A percentile compares a stretch with the other conserved stretches of the same genome.
Conservation (phyloP, 495 filamentous ascomycete genomes). For the Tuber magnatum region DNA sequence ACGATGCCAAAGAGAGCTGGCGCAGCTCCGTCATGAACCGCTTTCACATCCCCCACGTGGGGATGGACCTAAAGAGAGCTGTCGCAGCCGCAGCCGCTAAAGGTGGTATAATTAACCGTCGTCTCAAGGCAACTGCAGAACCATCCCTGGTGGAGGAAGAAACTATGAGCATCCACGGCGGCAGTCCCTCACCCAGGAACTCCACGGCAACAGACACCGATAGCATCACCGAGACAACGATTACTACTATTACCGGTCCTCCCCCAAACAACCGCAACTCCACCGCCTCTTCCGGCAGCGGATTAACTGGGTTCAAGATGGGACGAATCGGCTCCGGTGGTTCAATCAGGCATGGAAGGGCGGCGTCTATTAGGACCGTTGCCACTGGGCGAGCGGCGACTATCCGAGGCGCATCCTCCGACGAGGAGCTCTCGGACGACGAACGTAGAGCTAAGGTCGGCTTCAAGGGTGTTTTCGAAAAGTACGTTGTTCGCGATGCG, state of each 20-base stretch:
- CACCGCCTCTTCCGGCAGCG: slow-evolving; percentile 11
- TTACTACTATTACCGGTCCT: slow-evolving; percentile 1
- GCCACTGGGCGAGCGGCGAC: slow-evolving; percentile 8
- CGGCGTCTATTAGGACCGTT: slow-evolving; percentile 17
- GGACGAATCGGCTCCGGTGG: slow-evolving; percentile 13
- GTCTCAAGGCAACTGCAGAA: not conserved
- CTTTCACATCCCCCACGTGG: slow-evolving; percentile 19
- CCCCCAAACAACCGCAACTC: slow-evolving; percentile 13
- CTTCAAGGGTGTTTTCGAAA: slow-evolving; percentile 30
- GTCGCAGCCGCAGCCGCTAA: slow-evolving; percentile 27
- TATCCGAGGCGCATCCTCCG: slow-evolving; percentile 4
- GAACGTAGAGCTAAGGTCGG: not conserved
- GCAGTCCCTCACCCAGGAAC: slow-evolving; percentile 4
- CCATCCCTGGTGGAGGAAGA: slow-evolving; percentile 2
- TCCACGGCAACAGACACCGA: slow-evolving; percentile 2
- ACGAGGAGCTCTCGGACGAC: not conserved
- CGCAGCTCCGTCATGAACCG: slow-evolving; percentile 21
- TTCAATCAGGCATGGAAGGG: slow-evolving; percentile 17
- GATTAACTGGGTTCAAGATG: slow-evolving; percentile 11
- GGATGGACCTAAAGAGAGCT: slow-evolving; percentile 7
- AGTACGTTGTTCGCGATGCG: slow-evolving; percentile 21
- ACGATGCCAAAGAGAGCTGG: slow-evolving; percentile 19
- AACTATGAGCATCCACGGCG: slow-evolving; percentile 8
- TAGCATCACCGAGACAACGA: slow-evolving; percentile 4
- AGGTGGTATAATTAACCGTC: slow-evolving; percentile 10